Evolutionary conservation across 1,139 yeast genomes (phyloP).

Genomic region (Blastobotrys petasosporus): DNA sequence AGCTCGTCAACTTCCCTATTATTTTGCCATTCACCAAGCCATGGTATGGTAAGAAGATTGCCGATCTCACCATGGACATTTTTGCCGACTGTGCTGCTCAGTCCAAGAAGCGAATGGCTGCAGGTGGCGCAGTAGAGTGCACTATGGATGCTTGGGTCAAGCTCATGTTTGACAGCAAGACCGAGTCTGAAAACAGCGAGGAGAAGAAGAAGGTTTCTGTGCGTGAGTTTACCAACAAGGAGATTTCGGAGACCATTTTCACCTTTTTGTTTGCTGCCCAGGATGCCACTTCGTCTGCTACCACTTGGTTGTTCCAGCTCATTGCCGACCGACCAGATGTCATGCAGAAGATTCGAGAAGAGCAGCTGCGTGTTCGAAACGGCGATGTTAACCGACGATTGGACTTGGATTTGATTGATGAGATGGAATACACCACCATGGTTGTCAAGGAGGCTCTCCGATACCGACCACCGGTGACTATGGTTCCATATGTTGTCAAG

Average conservation of each 20-base stretch:
- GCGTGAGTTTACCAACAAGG: conserved; percentile 82
- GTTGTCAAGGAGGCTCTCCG: conserved; percentile 90
- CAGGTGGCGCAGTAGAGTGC: conserved; percentile 77
- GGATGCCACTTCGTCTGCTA: conserved; percentile 96
- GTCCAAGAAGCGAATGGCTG: conserved; percentile 73
- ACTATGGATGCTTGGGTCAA: conserved; percentile 94
- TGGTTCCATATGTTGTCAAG: conserved; percentile 96
- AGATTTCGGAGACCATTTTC: conserved; percentile 92
- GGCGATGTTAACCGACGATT: conserved; percentile 63
- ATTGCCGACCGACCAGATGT: conserved; percentile 94
- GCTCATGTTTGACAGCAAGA: conserved; percentile 71
- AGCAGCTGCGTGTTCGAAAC: conserved; percentile 76
- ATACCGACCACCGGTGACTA: conserved; percentile 93
- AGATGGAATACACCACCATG: conserved; percentile 82
- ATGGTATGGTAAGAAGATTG: conserved; percentile 93
- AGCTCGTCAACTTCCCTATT: conserved; percentile 94
- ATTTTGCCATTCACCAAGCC: conserved; percentile 93
- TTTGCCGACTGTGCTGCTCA: conserved; percentile 81
- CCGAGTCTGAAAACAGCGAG: conserved; percentile 21
- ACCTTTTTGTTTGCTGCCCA: conserved; percentile 96
- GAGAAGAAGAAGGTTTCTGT: conserved; percentile 53
- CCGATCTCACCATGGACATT: conserved; percentile 88
- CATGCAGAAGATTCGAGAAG: conserved; percentile 76
- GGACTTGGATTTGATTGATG: conserved; percentile 65
- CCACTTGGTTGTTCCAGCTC: conserved; percentile 96